phyloP scores from a whole-genome alignment of 192 early-diverging fungal species.

The Allomyces javanicus region DNA sequence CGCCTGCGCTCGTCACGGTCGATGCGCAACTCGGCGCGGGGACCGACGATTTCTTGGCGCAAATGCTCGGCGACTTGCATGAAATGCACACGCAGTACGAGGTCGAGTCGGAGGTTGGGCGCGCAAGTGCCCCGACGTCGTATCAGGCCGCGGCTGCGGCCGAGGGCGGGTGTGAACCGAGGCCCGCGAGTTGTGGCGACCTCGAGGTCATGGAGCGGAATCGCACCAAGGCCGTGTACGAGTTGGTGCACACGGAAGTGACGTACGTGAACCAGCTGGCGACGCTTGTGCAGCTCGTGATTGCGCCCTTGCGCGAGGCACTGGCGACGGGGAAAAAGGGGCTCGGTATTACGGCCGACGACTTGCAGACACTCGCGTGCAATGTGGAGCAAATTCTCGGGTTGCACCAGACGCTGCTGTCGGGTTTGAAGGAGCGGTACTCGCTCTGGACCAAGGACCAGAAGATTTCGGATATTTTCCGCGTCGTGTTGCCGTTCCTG shows the following conservation, averaged over 20 bases:
- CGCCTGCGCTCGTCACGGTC: neutral
- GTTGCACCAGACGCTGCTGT: neutral
- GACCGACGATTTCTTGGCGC: neutral
- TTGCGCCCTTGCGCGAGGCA: neutral
- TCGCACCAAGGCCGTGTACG: neutral
- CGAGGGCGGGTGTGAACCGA: neutral
- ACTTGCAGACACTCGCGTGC: neutral
- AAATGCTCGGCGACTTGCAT: neutral
- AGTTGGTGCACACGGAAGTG: neutral
- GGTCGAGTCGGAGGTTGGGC: neutral
- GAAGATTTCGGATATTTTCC: constrained; percentile 11
- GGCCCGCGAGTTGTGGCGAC: too few relatives aligned
- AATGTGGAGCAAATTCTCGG: neutral
- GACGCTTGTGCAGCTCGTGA: neutral
- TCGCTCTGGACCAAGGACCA: neutral
- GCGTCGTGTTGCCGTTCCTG: constrained; percentile 21
- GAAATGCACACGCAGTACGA: neutral
- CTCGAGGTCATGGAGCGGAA: neutral
- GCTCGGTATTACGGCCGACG: neutral
- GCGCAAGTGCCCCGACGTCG: neutral
- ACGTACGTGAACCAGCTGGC: neutral
- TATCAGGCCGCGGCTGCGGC: neutral
- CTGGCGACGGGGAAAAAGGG: neutral
- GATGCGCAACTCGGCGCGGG: neutral
- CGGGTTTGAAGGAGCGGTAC: neutral